Base-by-base conservation (phyloP, 805 yeast species). In the Zygoascus bituminiphila region DNA sequence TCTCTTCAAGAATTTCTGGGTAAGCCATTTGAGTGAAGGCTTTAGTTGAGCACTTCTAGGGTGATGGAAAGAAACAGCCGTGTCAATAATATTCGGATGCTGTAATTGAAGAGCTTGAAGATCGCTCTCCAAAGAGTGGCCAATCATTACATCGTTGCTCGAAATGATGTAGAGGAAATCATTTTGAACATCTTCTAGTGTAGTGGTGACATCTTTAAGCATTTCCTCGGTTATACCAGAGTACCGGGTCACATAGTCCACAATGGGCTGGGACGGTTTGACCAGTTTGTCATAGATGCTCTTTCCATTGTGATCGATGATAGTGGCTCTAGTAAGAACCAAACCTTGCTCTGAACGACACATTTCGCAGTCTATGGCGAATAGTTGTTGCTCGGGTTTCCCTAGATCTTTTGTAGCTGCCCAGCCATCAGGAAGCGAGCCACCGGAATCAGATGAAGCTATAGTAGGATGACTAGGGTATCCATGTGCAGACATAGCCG, bases 321-420 rank as follows among this genome's bases (percentile, higher is more conserved):
- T 54, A 1, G 96, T 84, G 0, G 86, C 78, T 46, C 97, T 72
- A 0, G 98, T 79, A 37, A 91, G 69, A 1, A 78, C 95, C 38
- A 74, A 72, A 0, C 88, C 88, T 1, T 59, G 53, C 0, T 69
- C 75, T 0, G 89, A 66, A 50, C 73, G 67, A 62, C 96, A 88
- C 88, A 91, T 93, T 66, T 91, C 98, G 70, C 98, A 93, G 66
- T 91, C 98, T 17, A 93, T 55, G 0, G 95, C 93, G 67, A 78
- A 87, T 0, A 84, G 77, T 49, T 73, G 31, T 47, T 23, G 79
- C 0, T 84, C 74, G 0, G 81, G 82, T 51, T 45, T 19, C 2
- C 44, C 42, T 2, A 78, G 76, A 1, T 59, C 48, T 12, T 36
- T 54, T 0, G 95, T 83, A 39, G 77, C 77, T 1, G 69, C 73